phyloP scores from a whole-genome alignment of 2,329 filamentous ascomycete species.

The Colletotrichum brevisporum region DNA sequence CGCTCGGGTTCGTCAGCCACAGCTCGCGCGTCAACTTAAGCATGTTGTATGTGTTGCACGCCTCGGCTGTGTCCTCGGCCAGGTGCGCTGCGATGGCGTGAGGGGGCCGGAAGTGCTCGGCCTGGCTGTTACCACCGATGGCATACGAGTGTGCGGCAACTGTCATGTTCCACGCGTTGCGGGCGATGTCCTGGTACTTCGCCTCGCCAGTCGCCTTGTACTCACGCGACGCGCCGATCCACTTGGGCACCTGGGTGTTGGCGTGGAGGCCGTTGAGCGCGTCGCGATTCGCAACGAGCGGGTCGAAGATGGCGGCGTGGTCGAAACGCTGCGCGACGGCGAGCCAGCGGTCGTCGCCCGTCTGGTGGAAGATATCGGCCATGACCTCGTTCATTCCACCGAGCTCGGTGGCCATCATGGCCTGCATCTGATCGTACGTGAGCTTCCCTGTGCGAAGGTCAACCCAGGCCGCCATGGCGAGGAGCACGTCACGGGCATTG shows the following conservation, averaged over 20 bases:
- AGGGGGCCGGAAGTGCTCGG: slow-evolving; percentile 64
- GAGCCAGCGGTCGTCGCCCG: slow-evolving; percentile 61
- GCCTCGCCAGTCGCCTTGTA: slow-evolving; percentile 62
- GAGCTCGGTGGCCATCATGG: slow-evolving; percentile 63
- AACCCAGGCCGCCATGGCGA: slow-evolving; percentile 63
- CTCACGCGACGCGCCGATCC: slow-evolving; percentile 64
- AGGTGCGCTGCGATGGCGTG: slow-evolving; percentile 62
- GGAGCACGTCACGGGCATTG: slow-evolving; percentile 58
- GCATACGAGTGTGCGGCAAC: slow-evolving; percentile 64
- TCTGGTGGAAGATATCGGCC: slow-evolving; percentile 62
- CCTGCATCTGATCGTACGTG: slow-evolving; percentile 61
- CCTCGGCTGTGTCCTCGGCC: slow-evolving; percentile 62
- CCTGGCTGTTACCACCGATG: slow-evolving; percentile 67
- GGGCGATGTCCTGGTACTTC: slow-evolving; percentile 62
- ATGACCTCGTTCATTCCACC: slow-evolving; percentile 69
- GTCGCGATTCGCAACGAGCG: slow-evolving; percentile 61
- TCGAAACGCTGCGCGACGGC: slow-evolving; percentile 64
- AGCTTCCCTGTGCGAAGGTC: slow-evolving; percentile 60
- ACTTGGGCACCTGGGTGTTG: slow-evolving; percentile 68
- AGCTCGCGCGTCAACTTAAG: slow-evolving; percentile 68
- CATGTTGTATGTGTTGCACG: slow-evolving; percentile 71
- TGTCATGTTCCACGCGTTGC: slow-evolving; percentile 64
- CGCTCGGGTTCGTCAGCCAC: slow-evolving; percentile 58
- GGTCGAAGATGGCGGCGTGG: slow-evolving; percentile 62
- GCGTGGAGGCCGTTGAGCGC: slow-evolving; percentile 63